phyloP scores from a whole-genome alignment of 371 early-diverging fungal species.

The Rhizopus arrhizus region DNA sequence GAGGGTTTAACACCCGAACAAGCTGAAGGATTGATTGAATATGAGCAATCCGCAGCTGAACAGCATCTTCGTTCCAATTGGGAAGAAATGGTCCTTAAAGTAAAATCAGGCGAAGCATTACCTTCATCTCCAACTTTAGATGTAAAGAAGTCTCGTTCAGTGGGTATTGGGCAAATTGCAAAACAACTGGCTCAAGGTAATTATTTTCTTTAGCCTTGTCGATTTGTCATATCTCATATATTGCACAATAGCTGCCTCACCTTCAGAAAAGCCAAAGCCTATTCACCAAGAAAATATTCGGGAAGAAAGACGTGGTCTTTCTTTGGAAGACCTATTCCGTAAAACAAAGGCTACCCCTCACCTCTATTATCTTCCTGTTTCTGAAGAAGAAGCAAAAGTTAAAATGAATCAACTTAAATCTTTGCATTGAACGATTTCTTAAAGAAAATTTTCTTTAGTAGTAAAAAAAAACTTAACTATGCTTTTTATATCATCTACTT shows the following conservation, averaged over 20 bases:
- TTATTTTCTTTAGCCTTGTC: not conserved
- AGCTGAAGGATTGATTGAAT: conserved; percentile 58
- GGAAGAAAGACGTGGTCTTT: conserved; percentile 25
- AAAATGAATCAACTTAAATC: not conserved
- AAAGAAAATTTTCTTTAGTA: not conserved
- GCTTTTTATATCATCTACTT: too few species aligned
- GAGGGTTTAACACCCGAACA: conserved; percentile 60
- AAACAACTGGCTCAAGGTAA: conserved; percentile 48
- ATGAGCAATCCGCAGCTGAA: conserved; percentile 62
- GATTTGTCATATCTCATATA: not conserved
- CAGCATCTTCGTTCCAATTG: conserved; percentile 45
- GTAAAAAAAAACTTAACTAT: too few species aligned
- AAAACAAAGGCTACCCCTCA: conserved; percentile 53
- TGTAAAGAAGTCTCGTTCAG: conserved; percentile 27
- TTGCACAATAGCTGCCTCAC: conserved; percentile 11
- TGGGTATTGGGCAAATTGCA: conserved; percentile 44
- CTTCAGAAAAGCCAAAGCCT: conserved; percentile 11
- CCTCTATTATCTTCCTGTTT: conserved; percentile 57
- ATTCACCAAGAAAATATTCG: conserved; percentile 10
- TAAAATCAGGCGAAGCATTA: conserved; percentile 21
- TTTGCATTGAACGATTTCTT: not conserved
- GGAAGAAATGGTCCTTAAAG: conserved; percentile 32
- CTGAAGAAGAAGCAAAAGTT: conserved; percentile 41
- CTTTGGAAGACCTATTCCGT: conserved; percentile 56
- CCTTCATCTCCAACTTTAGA: conserved; percentile 25